Evolutionary conservation across 768 basidiomycete species (phyloP).

Genomic region (Gymnopilus dilepis): DNA sequence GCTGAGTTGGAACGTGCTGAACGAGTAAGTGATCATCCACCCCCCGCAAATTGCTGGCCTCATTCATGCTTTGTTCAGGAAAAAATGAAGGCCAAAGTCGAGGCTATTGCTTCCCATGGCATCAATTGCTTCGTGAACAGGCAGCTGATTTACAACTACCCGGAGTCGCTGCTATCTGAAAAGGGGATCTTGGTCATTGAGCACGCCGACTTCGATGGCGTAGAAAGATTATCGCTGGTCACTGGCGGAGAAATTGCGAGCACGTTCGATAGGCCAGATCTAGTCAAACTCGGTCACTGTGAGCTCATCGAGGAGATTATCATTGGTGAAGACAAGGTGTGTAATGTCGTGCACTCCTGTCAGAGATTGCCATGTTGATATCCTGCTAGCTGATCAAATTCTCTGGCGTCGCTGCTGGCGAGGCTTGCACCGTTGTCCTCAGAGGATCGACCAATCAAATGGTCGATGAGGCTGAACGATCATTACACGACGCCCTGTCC

Average conservation of each 20-base stretch:
- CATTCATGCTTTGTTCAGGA: conserved; percentile 54
- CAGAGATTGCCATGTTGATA: not conserved
- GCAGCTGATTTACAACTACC: conserved; percentile 99
- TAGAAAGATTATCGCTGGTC: conserved; percentile 93
- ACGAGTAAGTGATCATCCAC: conserved; percentile 48
- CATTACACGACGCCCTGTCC: conserved; percentile 95
- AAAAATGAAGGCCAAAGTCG: conserved; percentile 99
- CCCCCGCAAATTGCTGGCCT: conserved; percentile 1
- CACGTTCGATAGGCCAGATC: conserved; percentile 92
- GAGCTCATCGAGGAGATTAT: conserved; percentile 98
- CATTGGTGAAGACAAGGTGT: conserved; percentile 98
- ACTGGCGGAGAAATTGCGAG: conserved; percentile 98
- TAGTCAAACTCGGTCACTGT: conserved; percentile 91
- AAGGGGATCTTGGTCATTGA: conserved; percentile 96
- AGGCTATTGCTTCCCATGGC: conserved; percentile 90
- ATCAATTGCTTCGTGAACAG: conserved; percentile 98
- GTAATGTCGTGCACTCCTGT: conserved; percentile 8
- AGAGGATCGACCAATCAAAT: conserved; percentile 98
- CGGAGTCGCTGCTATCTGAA: conserved; percentile 93
- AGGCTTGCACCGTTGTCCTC: conserved; percentile 97
- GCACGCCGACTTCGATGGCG: conserved; percentile 99
- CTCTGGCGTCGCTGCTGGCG: conserved; percentile 96
- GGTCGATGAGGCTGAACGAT: conserved; percentile 99
- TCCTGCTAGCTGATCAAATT: conserved; percentile 92
- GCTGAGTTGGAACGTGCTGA: conserved; percentile 98